Base-by-base conservation (phyloP, 177 flowering plant genomes). In the Vitis hybrid region DNA sequence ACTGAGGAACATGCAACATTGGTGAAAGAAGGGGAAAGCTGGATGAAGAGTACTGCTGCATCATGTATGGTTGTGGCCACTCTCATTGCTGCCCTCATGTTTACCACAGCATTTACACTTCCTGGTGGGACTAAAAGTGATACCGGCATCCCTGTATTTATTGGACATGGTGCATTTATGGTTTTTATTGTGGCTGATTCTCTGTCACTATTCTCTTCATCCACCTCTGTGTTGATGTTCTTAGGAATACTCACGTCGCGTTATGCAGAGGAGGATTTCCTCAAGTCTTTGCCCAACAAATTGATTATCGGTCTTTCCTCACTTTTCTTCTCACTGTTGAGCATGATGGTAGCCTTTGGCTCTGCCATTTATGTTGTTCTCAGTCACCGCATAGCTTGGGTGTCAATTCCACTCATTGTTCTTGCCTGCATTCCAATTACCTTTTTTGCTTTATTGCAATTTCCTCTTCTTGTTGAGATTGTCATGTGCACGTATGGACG, bases 191-290 rank as follows among this genome's bases (percentile, higher is more conserved):
- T 73, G 6, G 55, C 74, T 4, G 60, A 73, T 66, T 72, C 66
- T 5, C 6, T 62, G 15, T 57, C 75, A 1, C 15, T 76, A 18
- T 67, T 67, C 27, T 63, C 69, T 2, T 71, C 79, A 3, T 49
- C 63, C 4, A 67, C 75, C 1, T 76, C 75, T 1, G 12, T 76
- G 18, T 24, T 71, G 24, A 68, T 76, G 68, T 76, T 76, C 64
- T 52, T 72, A 14, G 56, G 70, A n/a, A 70, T 77, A 11, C 71
- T 77, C 5, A 77, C 73, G 4, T 24, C 80, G 1, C 70, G 74
- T 0, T 76, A 64, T 11, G 62, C 76, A 3, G 70, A 65, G 19
- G 73, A 69, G 0, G 80, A 72, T 51, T 76, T 76, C n/a, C 73
- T 35, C 32, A 54, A 7, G 5, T 21, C 27, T 10, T 35, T 70